Conservation (phyloP, 1,284 basidiomycete species). For the Wolfiporia cocos region DNA sequence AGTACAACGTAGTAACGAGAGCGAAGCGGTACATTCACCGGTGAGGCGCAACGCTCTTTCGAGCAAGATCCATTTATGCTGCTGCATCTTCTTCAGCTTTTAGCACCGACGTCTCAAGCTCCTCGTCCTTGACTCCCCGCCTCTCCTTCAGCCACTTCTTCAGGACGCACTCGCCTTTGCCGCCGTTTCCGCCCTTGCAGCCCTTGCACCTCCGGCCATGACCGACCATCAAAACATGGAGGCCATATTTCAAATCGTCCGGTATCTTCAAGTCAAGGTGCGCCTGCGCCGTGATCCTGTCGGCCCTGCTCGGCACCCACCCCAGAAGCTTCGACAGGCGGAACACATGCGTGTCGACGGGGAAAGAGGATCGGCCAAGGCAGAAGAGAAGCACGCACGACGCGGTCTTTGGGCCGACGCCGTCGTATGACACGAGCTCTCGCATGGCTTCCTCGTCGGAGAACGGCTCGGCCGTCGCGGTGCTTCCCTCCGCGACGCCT, state of each 20-base stretch:
- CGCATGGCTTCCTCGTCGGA: slow-evolving; percentile 62
- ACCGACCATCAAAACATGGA: slow-evolving; percentile 67
- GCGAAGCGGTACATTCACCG: no score
- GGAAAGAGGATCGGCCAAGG: slow-evolving; percentile 65
- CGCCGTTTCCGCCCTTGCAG: slow-evolving; percentile 34
- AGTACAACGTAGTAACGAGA: no score
- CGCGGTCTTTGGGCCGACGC: slow-evolving; percentile 77
- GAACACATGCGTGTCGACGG: slow-evolving; percentile 75
- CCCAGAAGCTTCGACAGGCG: slow-evolving; percentile 59
- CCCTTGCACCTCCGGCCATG: slow-evolving; percentile 56
- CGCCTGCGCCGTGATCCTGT: slow-evolving; percentile 62
- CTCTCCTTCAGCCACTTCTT: slow-evolving; percentile 25
- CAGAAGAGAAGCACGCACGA: slow-evolving; percentile 78
- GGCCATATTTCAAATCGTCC: slow-evolving; percentile 57
- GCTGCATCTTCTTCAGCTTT: slow-evolving; percentile 8
- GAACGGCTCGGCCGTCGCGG: slow-evolving; percentile 18
- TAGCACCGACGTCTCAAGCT: slow-evolving; percentile 14
- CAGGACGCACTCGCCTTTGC: slow-evolving; percentile 24
- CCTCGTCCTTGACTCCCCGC: slow-evolving; percentile 18
- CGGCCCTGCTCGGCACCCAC: slow-evolving; percentile 64
- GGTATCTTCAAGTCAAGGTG: slow-evolving; percentile 65
- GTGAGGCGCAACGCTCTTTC: no score
- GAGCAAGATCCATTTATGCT: slow-evolving; percentile 3
- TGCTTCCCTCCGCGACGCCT: slow-evolving; percentile 16
- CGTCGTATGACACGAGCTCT: slow-evolving; percentile 60